Evolutionary conservation across 2,329 filamentous ascomycete genomes (phyloP).

Genomic region (Tolypocladium album): DNA sequence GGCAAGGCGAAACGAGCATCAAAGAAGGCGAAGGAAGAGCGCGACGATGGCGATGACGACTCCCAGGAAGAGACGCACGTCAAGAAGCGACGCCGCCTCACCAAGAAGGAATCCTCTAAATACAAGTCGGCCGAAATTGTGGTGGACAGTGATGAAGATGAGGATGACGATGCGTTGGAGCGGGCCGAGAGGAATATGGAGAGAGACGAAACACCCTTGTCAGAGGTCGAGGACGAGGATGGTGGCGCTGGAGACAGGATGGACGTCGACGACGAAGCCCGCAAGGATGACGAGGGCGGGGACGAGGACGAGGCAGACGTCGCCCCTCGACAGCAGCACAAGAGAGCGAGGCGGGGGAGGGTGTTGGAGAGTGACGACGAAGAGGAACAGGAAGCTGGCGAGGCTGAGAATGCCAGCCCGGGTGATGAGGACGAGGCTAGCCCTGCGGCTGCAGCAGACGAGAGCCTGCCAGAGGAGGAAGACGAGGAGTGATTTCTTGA

Average conservation of each 20-base stretch:
- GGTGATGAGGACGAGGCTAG: slow-evolving; percentile 14
- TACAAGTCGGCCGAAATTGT: slow-evolving; percentile 82
- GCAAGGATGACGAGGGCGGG: slow-evolving; percentile 36
- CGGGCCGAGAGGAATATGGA: slow-evolving; percentile 31
- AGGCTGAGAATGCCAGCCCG: slow-evolving; percentile 6
- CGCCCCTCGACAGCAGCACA: slow-evolving; percentile 29
- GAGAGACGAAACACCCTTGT: slow-evolving; percentile 22
- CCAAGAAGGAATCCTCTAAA: slow-evolving; percentile 44
- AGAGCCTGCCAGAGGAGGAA: slow-evolving; percentile 27
- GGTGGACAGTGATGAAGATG: slow-evolving; percentile 61
- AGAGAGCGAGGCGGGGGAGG: slow-evolving; percentile 37
- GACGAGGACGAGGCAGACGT: slow-evolving; percentile 31
- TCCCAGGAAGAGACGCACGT: slow-evolving; percentile 33
- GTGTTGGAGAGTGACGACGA: slow-evolving; percentile 47
- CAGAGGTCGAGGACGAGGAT: slow-evolving; percentile 25
- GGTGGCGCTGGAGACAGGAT: slow-evolving; percentile 32
- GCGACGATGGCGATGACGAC: slow-evolving; percentile 28
- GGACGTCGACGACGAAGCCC: slow-evolving; percentile 36
- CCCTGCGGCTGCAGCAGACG: slow-evolving; percentile 19
- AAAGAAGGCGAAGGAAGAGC: slow-evolving; percentile 45
- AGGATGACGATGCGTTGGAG: slow-evolving; percentile 32
- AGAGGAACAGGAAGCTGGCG: slow-evolving; percentile 7
- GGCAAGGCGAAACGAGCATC: slow-evolving; percentile 28
- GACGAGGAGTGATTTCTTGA: slow-evolving; percentile 2
- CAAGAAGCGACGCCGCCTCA: slow-evolving; percentile 52